Evolutionary conservation across 2,329 filamentous ascomycete genomes (phyloP).

Genomic region (Colletotrichum spinosum): DNA sequence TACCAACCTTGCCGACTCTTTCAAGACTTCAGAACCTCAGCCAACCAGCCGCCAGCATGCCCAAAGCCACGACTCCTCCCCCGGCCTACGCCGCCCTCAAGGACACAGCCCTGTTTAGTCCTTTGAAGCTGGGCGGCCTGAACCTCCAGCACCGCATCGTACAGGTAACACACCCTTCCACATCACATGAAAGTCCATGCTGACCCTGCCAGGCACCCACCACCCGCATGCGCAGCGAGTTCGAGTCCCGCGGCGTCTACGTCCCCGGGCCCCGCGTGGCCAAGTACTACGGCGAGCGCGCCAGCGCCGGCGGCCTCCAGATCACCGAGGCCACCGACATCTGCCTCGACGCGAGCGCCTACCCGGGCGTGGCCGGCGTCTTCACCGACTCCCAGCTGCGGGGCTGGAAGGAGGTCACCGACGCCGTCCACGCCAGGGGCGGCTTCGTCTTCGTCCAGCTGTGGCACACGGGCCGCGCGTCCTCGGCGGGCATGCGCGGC

Average conservation of each 20-base stretch:
- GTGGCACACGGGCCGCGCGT: slow-evolving; percentile 69
- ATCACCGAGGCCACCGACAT: slow-evolving; percentile 48
- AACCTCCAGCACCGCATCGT: slow-evolving; percentile 51
- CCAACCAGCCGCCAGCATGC: slow-evolving; percentile 9
- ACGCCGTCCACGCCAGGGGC: slow-evolving; percentile 72
- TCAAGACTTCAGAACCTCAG: too few relatives aligned
- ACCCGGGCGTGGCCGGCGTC: slow-evolving; percentile 45
- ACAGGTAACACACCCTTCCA: slow-evolving; percentile 41
- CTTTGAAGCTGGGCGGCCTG: slow-evolving; percentile 48
- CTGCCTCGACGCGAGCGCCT: slow-evolving; percentile 43
- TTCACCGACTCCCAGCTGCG: slow-evolving; percentile 46
- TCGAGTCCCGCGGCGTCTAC: slow-evolving; percentile 47
- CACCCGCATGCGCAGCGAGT: slow-evolving; percentile 43
- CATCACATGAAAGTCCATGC: background rate
- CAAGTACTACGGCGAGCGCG: slow-evolving; percentile 48
- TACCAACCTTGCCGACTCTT: slow-evolving; percentile 7
- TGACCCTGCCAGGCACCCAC: slow-evolving; percentile 10
- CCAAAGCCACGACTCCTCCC: slow-evolving; percentile 29
- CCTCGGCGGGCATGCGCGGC: slow-evolving; percentile 40
- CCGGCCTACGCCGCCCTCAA: slow-evolving; percentile 28
- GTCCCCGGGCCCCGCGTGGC: slow-evolving; percentile 44
- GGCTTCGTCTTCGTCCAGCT: slow-evolving; percentile 72
- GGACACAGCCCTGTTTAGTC: slow-evolving; percentile 47
- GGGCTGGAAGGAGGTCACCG: slow-evolving; percentile 70
- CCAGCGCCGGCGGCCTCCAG: slow-evolving; percentile 46